A percentile compares a stretch with the other conserved stretches of the same genome.
Evolutionary conservation across 2,329 filamentous ascomycete species (phyloP).

Genomic region (Trichoderma lentiforme): DNA sequence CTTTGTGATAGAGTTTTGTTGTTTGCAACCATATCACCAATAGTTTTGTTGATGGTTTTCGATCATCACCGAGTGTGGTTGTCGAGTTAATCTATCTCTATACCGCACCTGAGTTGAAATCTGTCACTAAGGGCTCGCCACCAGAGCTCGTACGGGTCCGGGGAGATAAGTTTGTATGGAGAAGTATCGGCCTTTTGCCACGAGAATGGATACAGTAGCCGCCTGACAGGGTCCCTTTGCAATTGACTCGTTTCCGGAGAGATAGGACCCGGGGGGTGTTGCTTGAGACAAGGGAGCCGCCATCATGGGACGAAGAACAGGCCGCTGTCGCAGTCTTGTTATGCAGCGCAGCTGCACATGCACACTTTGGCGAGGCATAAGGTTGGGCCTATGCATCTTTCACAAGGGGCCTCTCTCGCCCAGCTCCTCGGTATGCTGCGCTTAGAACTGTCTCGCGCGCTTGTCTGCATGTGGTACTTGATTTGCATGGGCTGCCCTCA

Average conservation of each 20-base stretch:
- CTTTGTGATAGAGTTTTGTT: background rate
- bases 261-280: slow-evolving; percentile 6
- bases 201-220: slow-evolving; percentile 1
- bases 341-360: background rate
- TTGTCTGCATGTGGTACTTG: background rate
- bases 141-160: background rate
- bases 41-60: background rate
- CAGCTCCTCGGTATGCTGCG: background rate
- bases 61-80: background rate
- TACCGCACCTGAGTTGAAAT: background rate
- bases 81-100: background rate
- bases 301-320: background rate
- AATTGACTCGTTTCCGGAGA: background rate
- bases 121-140: background rate
- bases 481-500: background rate
- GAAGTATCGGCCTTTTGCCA: background rate
- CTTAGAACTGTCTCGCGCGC: background rate
- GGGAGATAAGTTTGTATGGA: background rate
- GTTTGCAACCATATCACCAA: background rate
- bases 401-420: background rate
- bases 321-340: background rate
- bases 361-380: background rate
- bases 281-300: background rate
- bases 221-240: slow-evolving; percentile 8
- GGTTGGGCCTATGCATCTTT: background rate